These are phyloP conservation scores for Phytophthora pisi DNA, from an alignment of 352 stramenopile species.

Conservation along the genomic window DNA sequence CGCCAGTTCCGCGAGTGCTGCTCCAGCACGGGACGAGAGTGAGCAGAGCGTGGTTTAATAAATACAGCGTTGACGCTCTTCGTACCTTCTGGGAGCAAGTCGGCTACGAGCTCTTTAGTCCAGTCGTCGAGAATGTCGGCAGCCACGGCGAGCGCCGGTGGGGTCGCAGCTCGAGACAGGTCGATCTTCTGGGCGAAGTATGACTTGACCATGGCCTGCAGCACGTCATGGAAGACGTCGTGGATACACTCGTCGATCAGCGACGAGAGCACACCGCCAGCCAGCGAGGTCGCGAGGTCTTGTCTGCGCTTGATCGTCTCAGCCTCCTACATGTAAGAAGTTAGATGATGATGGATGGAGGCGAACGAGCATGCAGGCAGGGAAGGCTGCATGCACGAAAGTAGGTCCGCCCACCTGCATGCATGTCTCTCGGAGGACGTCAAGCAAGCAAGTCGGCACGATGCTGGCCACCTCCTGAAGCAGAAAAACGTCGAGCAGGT, in stretches of 20 bases:
- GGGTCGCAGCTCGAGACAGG: slow-evolving; percentile 37
- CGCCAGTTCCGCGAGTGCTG: slow-evolving; percentile 41
- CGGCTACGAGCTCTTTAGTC: slow-evolving; percentile 35
- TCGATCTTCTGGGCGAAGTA: slow-evolving; percentile 41
- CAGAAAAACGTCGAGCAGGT: slow-evolving; percentile 46
- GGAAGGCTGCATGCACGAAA: not conserved
- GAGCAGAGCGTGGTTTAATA: not conserved
- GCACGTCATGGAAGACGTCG: slow-evolving; percentile 39
- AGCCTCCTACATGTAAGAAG: slow-evolving; percentile 19
- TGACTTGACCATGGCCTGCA: slow-evolving; percentile 45
- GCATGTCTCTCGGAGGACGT: slow-evolving; percentile 40
- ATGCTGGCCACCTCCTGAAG: slow-evolving; percentile 33
- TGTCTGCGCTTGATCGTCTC: slow-evolving; percentile 22
- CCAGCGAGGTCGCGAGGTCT: slow-evolving; percentile 25
- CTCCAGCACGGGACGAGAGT: slow-evolving; percentile 1
- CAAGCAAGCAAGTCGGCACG: slow-evolving; percentile 47
- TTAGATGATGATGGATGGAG: slow-evolving; percentile 10
- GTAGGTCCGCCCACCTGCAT: slow-evolving; percentile 23
- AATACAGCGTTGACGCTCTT: not conserved
- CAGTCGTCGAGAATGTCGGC: slow-evolving; percentile 45
- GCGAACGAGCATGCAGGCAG: slow-evolving; percentile 1
- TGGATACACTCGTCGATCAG: slow-evolving; percentile 34
- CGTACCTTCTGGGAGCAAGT: slow-evolving; percentile 48
- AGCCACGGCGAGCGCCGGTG: slow-evolving; percentile 24
- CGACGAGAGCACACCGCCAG: slow-evolving; percentile 10